Conservation (phyloP, 306 rosid genomes). For the Glycine latifolia region DNA sequence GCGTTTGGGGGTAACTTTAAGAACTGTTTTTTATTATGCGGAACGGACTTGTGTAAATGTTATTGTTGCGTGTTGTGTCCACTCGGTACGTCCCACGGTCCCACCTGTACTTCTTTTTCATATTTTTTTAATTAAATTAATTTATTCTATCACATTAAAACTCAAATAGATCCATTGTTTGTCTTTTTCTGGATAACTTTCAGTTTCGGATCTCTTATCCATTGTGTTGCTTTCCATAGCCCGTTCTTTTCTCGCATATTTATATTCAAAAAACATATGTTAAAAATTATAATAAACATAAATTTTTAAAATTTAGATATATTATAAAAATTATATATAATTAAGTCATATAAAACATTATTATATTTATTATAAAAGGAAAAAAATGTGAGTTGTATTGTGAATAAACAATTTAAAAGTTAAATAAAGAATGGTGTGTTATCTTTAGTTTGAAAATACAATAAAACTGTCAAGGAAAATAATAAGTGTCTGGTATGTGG, state of each 20-base stretch:
- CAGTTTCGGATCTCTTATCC: background rate
- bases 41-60: constrained; percentile 27
- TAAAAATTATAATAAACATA: background rate
- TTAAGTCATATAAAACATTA: too few relatives aligned
- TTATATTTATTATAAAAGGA: too few relatives aligned
- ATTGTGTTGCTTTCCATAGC: background rate
- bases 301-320: too few relatives aligned
- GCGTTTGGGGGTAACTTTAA: constrained; percentile 39
- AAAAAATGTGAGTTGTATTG: too few relatives aligned
- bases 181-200: constrained; percentile 30
- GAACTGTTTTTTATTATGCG: constrained; percentile 34
- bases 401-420: too few relatives aligned
- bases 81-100: constrained; percentile 32
- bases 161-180: background rate
- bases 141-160: background rate
- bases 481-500: too few relatives aligned
- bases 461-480: too few relatives aligned
- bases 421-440: too few relatives aligned
- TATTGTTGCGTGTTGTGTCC: constrained; percentile 6
- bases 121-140: background rate
- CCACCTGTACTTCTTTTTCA: constrained; percentile 23
- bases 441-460: too few relatives aligned
- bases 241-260: background rate
- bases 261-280: background rate
- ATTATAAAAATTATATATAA: too few relatives aligned